Conservation (phyloP, 2,329 filamentous ascomycete species). For the Colletotrichum aenigma region DNA sequence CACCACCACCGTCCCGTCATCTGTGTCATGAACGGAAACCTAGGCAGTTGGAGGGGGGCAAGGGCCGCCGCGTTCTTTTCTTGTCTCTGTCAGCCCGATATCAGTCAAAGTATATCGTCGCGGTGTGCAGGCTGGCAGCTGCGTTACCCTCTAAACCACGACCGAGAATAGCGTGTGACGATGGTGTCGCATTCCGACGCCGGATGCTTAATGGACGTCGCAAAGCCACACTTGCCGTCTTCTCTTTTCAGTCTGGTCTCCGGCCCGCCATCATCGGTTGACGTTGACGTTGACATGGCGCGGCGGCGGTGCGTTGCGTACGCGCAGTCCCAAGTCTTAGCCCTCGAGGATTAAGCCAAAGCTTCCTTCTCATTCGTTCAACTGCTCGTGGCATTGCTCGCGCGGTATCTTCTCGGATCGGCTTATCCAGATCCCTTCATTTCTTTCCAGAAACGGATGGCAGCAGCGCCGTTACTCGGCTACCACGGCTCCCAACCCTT, state of each 20-base stretch:
- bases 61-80: background rate
- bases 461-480: background rate
- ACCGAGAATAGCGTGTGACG: background rate
- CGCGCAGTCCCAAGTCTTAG: background rate
- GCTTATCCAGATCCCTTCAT: constrained; percentile 6
- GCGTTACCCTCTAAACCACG: background rate
- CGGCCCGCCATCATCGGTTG: constrained; percentile 14
- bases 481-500: background rate
- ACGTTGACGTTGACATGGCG: constrained; percentile 8
- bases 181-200: background rate
- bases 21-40: background rate
- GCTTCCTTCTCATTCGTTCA: background rate
- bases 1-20: background rate
- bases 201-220: background rate
- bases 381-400: background rate
- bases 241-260: background rate
- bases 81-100: background rate
- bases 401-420: background rate
- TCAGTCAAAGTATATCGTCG: background rate
- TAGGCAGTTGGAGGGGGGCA: background rate
- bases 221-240: background rate
- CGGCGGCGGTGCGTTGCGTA: background rate
- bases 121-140: background rate
- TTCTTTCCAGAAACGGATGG: background rate
- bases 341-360: background rate